Base-by-base conservation (phyloP, 192 early-diverging fungal species). In the Dimargaris verticillata region DNA sequence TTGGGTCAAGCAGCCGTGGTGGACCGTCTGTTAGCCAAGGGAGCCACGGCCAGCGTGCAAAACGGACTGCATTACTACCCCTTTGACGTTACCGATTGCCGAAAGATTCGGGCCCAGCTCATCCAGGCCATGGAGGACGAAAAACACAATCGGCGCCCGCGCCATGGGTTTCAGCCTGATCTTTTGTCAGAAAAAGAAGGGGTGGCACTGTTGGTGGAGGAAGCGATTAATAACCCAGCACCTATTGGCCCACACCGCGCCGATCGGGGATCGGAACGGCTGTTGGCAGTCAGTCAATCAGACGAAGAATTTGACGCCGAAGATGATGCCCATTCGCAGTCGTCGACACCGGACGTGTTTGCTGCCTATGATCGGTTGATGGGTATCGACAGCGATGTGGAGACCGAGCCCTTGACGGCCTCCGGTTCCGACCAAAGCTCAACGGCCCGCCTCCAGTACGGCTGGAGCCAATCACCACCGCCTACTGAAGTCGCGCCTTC, bases 1-100 rank as follows among this genome's bases (percentile, higher is more conserved):
- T 73, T 73, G 51, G 71, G 73, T 59, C 70, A 77, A 55, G 68
- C 68, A 20, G 71, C 71, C 22, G 38, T 77, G 52, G 75, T 77
- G 3, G 70, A 73, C 57, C 68, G 72, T 3, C 51, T 77, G 28
- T 28, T 77, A 61, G 62, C 68, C 38, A 72, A 74, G 61, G 75
- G 75, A 26, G 75, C 75, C 0, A 72, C 70, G 0, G 66, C 73
- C 18, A 72, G 71, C 29, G 71, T 77, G 28, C 61, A 66, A 24
- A 77, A 77, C 53, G 60, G 65, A 57, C 70, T 77, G 72, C 72
- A 72, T 26, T 71, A 68, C 5, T 33, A 69, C 51, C 74, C 74
- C 0, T 44, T 65, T 13, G 68, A 68, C 29, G 72, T 76, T 12
- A 71, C 74, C 28, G 72, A 72, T 53, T 20, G n/a, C 3, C 33